These are phyloP conservation scores for Lasiosphaeria miniovina DNA, from an alignment of 495 filamentous ascomycete species.

Conservation along the genomic window DNA sequence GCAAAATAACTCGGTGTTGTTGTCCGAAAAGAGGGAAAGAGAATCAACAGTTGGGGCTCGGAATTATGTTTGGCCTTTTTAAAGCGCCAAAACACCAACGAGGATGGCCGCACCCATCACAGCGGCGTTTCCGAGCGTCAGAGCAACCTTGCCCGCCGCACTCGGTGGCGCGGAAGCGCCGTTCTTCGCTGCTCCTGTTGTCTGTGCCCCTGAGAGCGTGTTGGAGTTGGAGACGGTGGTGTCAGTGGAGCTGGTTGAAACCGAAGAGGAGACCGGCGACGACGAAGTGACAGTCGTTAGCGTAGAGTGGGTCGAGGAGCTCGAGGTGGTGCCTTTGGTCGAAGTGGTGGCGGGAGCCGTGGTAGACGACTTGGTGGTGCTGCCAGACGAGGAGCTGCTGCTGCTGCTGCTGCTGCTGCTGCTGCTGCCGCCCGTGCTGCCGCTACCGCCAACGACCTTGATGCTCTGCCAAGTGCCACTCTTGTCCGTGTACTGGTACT, in stretches of 20 bases:
- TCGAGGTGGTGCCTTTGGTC: slow-evolving; percentile 14
- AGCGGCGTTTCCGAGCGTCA: slow-evolving; percentile 18
- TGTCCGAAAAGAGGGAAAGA: slow-evolving; percentile 2
- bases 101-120: slow-evolving; percentile 26
- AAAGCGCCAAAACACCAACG: slow-evolving; percentile 30
- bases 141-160: slow-evolving; percentile 23
- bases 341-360: slow-evolving; percentile 19
- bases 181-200: slow-evolving; percentile 8
- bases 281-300: slow-evolving; percentile 5
- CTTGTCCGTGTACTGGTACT: slow-evolving; percentile 72
- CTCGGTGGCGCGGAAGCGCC: slow-evolving; percentile 13
- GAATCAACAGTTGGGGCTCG: slow-evolving; percentile 1
- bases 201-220: slow-evolving; percentile 13
- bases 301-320: neutral
- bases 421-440: slow-evolving; percentile 51
- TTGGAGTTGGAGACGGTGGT: slow-evolving; percentile 11
- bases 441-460: slow-evolving; percentile 63
- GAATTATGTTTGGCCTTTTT: slow-evolving; percentile 10
- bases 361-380: slow-evolving; percentile 11
- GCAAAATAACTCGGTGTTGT: slow-evolving; percentile 20
- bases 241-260: slow-evolving; percentile 11
- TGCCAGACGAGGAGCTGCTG: slow-evolving; percentile 3
- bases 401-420: slow-evolving; percentile 17
- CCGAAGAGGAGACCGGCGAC: neutral
- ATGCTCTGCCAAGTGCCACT: slow-evolving; percentile 78